Conservation (phyloP, 305 asterid genomes). For the Rubia tinctorum region DNA sequence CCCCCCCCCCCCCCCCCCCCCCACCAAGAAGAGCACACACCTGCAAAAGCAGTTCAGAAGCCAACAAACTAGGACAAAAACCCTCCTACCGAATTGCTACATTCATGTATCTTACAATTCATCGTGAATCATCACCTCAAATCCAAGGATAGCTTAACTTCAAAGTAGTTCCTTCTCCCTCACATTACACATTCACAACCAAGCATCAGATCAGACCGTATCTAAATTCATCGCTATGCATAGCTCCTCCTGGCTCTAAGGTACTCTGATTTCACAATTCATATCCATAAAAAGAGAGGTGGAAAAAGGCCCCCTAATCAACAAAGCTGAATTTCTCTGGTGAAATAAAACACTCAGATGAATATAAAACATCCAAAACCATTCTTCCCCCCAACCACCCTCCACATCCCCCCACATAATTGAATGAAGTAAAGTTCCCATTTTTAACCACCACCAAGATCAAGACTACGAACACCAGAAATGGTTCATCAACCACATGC, state of each 20-base stretch:
- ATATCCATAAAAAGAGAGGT: neutral
- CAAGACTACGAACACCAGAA: neutral
- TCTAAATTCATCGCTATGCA: neutral
- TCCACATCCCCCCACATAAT: too few relatives aligned
- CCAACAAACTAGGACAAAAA: neutral
- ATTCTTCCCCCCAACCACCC: too few relatives aligned
- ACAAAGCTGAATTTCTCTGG: too few relatives aligned
- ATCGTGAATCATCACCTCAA: neutral
- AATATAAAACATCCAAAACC: neutral
- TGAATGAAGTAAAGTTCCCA: neutral
- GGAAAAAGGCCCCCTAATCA: too few relatives aligned
- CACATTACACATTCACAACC: neutral
- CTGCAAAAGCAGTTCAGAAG: conserved; percentile 26
- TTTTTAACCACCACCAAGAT: conserved; percentile 7
- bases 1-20: conserved; percentile 80
- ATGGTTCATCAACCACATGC: neutral
- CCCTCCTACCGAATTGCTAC: neutral
- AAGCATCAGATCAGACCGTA: neutral
- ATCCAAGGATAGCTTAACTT: neutral
- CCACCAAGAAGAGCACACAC: conserved; percentile 93
- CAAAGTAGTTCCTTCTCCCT: neutral
- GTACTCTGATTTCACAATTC: neutral
- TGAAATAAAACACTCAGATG: too few relatives aligned
- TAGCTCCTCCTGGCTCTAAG: neutral
- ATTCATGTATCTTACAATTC: neutral